A percentile compares a stretch with the other conserved stretches of the same genome.
These are phyloP conservation scores for Talaromyces wortmannii DNA, from an alignment of 495 filamentous ascomycete genomes.

Conservation along the genomic window DNA sequence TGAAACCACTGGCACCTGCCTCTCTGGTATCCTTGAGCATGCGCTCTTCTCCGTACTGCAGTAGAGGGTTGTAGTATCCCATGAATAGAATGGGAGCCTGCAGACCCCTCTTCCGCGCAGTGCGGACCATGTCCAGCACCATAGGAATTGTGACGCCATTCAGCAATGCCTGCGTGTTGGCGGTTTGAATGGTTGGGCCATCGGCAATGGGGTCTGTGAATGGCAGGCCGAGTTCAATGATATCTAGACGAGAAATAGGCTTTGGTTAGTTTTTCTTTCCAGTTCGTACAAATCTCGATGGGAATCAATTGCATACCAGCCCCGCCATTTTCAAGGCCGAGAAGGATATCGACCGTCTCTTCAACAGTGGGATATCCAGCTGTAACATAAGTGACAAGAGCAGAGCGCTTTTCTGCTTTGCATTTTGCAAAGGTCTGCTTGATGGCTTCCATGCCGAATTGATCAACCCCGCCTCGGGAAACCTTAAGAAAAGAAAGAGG, in stretches of 20 bases:
- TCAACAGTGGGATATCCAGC: slow-evolving; percentile 85
- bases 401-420: slow-evolving; percentile 60
- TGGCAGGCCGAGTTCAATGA: slow-evolving; percentile 60
- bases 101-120: slow-evolving; percentile 68
- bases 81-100: slow-evolving; percentile 83
- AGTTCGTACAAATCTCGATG: background rate
- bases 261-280: background rate
- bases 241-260: slow-evolving; percentile 19
- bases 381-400: slow-evolving; percentile 93
- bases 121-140: slow-evolving; percentile 71
- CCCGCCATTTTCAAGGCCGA: slow-evolving; percentile 89
- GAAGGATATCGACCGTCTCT: slow-evolving; percentile 73
- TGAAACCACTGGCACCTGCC: slow-evolving; percentile 92
- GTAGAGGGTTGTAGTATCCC: slow-evolving; percentile 97
- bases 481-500: background rate
- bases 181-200: slow-evolving; percentile 86
- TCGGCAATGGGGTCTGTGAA: slow-evolving; percentile 98
- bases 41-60: slow-evolving; percentile 87
- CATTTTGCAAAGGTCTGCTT: slow-evolving; percentile 84
- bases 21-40: slow-evolving; percentile 79
- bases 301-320: slow-evolving; percentile 52
- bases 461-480: background rate
- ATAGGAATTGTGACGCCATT: slow-evolving; percentile 80
- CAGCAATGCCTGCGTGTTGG: slow-evolving; percentile 80
- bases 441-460: slow-evolving; percentile 60